These are phyloP conservation scores for Yamadazyma dendronema DNA, from an alignment of 1,139 yeast species.

Conservation along the genomic window DNA sequence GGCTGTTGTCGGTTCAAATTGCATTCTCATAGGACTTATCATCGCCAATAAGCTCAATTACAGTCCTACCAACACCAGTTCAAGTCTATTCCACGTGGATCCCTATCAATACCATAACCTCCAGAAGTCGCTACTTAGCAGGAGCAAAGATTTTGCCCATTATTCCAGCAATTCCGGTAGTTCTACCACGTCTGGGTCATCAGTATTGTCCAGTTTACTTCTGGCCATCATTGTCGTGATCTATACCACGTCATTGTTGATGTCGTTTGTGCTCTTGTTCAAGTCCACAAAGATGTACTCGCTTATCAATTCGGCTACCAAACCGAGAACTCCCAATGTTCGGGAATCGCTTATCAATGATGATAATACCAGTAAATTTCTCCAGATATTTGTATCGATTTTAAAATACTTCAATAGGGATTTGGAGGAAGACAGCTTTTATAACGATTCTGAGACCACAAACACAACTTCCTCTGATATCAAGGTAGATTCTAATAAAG, in stretches of 20 bases:
- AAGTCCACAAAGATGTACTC: constrained; percentile 38
- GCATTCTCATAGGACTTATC: constrained; percentile 22
- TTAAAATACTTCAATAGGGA: constrained; percentile 9
- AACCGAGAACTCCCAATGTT: constrained; percentile 12
- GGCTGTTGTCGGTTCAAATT: constrained; percentile 35
- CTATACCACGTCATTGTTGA: constrained; percentile 22
- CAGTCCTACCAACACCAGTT: constrained; percentile 17
- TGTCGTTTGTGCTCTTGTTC: constrained; percentile 26
- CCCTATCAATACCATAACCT: constrained; percentile 24
- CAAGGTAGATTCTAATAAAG: constrained; percentile 20
- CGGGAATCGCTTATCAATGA: constrained; percentile 7
- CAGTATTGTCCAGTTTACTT: not conserved
- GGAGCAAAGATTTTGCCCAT: constrained; percentile 2
- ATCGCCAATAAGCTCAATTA: constrained; percentile 13
- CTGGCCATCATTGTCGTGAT: constrained; percentile 3
- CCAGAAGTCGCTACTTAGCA: constrained; percentile 17
- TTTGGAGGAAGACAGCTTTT: constrained; percentile 16
- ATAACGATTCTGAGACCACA: constrained; percentile 12
- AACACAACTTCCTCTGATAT: constrained; percentile 14
- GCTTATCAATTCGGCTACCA: constrained; percentile 32
- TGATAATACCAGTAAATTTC: constrained; percentile 6
- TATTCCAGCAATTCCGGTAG: not conserved
- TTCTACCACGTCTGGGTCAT: not conserved
- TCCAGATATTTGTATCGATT: constrained; percentile 8
- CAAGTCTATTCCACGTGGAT: constrained; percentile 10